Conservation (phyloP, 805 yeast genomes). For the Saturnispora ahearnii region DNA sequence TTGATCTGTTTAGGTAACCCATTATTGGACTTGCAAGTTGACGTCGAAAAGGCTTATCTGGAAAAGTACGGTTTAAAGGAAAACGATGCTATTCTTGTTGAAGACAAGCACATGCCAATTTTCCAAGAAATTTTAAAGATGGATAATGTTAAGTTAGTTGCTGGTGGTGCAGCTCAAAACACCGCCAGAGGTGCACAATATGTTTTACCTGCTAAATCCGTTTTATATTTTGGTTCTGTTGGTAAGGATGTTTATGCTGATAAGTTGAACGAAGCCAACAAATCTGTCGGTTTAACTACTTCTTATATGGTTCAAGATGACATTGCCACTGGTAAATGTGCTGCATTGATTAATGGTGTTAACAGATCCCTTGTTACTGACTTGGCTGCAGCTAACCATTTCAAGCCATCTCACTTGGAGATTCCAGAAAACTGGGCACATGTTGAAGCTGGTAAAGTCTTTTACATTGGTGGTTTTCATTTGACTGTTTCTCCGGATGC, state of each 20-base stretch:
- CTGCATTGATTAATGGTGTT: slow-evolving; percentile 77
- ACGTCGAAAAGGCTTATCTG: slow-evolving; percentile 58
- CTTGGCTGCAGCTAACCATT: slow-evolving; percentile 96
- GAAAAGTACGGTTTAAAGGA: slow-evolving; percentile 77
- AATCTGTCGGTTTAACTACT: slow-evolving; percentile 79
- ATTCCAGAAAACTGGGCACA: slow-evolving; percentile 82
- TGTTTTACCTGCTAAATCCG: slow-evolving; percentile 70
- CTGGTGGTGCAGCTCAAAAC: slow-evolving; percentile 99
- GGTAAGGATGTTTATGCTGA: slow-evolving; percentile 88
- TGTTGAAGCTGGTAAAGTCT: slow-evolving; percentile 73
- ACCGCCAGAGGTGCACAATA: slow-evolving; percentile 98
- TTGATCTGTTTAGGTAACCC: slow-evolving; percentile 87
- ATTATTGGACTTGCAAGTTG: slow-evolving; percentile 76
- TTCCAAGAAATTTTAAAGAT: slow-evolving; percentile 65
- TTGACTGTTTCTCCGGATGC: slow-evolving; percentile 97
- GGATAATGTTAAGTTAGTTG: slow-evolving; percentile 60
- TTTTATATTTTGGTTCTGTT: slow-evolving; percentile 91
- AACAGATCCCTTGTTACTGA: slow-evolving; percentile 94
- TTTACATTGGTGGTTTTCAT: slow-evolving; percentile 98
- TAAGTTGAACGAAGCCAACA: slow-evolving; percentile 73
- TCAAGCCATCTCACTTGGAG: slow-evolving; percentile 80
- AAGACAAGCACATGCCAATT: slow-evolving; percentile 77
- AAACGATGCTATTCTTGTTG: slow-evolving; percentile 85
- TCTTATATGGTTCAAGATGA: slow-evolving; percentile 73
- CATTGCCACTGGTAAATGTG: slow-evolving; percentile 93